Evolutionary conservation across 1,139 yeast genomes (phyloP).

Genomic region (Kurtzmaniella quercitrusa): DNA sequence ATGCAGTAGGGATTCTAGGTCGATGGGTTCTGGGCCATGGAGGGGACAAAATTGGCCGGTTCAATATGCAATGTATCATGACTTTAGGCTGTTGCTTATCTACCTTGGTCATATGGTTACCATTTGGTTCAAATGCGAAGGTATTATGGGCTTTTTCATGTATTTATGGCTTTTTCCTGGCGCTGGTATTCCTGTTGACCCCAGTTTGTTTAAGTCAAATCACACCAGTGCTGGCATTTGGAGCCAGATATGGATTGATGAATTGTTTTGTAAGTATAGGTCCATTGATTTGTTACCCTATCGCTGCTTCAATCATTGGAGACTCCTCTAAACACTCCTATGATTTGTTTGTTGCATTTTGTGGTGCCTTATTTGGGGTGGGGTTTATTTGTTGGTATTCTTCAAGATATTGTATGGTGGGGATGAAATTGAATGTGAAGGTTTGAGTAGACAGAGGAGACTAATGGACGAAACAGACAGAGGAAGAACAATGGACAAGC

Average conservation of each 20-base stretch:
- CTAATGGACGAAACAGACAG: too few relatives aligned
- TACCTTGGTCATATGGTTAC: slow-evolving; percentile 47
- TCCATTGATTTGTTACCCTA: slow-evolving; percentile 43
- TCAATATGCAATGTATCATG: slow-evolving; percentile 47
- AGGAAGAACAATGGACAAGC: too few relatives aligned
- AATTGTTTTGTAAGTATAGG: slow-evolving; percentile 40
- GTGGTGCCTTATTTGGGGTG: slow-evolving; percentile 17
- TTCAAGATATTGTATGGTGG: slow-evolving; percentile 20
- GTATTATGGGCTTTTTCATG: slow-evolving; percentile 45
- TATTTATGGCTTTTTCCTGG: slow-evolving; percentile 50
- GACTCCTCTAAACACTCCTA: slow-evolving; percentile 21
- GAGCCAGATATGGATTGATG: slow-evolving; percentile 45
- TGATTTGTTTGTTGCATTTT: slow-evolving; percentile 21
- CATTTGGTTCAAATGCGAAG: slow-evolving; percentile 42
- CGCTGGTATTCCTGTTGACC: slow-evolving; percentile 43
- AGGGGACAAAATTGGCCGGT: slow-evolving; percentile 53
- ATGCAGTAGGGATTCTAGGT: slow-evolving; percentile 58
- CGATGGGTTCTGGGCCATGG: slow-evolving; percentile 54
- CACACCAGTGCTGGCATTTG: slow-evolving; percentile 46
- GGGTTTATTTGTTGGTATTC: slow-evolving; percentile 19
- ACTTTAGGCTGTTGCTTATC: slow-evolving; percentile 37
- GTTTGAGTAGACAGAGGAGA: too few relatives aligned
- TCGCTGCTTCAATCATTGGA: slow-evolving; percentile 48
- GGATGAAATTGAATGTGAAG: slow-evolving; percentile 18
- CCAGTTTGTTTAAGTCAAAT: slow-evolving; percentile 51